These are phyloP conservation scores for Linanthus parryae DNA, from an alignment of 148 eudicot species.

Conservation along the genomic window DNA sequence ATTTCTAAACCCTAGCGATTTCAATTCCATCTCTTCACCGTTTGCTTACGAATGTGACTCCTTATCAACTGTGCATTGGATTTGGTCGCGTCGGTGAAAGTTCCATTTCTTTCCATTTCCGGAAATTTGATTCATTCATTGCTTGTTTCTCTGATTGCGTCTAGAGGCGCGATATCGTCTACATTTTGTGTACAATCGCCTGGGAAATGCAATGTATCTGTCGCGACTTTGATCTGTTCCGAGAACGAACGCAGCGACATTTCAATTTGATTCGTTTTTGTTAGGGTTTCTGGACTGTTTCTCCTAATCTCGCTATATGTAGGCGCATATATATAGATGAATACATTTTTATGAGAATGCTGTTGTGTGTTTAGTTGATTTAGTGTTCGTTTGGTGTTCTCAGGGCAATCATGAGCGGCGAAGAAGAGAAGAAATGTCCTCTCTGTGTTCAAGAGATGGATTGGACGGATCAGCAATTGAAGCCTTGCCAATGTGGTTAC, in stretches of 20 bases:
- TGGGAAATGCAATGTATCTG: background rate
- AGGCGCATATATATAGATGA: too few species aligned
- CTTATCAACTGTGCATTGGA: too few species aligned
- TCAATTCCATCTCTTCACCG: slow-evolving; percentile 1
- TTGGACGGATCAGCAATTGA: slow-evolving; percentile 63
- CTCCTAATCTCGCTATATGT: too few species aligned
- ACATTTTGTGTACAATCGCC: background rate
- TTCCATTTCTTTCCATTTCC: background rate
- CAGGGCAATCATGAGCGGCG: slow-evolving; percentile 38
- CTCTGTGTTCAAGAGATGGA: slow-evolving; percentile 63
- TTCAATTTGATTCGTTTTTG: background rate
- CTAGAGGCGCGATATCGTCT: background rate
- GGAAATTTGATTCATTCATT: background rate
- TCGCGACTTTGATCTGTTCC: background rate
- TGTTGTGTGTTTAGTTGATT: too few species aligned
- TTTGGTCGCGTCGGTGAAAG: background rate
- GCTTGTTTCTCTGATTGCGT: background rate
- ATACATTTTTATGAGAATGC: too few species aligned
- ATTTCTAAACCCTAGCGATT: slow-evolving; percentile 16
- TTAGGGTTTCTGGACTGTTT: slow-evolving; percentile 5
- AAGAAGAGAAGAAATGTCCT: slow-evolving; percentile 54
- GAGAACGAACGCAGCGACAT: background rate
- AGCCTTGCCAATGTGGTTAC: slow-evolving; percentile 58
- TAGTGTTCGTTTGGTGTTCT: too few species aligned
- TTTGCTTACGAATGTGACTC: slow-evolving; percentile 10